phyloP scores from a whole-genome alignment of 805 yeast species.

The Ogataea chonburiensis region DNA sequence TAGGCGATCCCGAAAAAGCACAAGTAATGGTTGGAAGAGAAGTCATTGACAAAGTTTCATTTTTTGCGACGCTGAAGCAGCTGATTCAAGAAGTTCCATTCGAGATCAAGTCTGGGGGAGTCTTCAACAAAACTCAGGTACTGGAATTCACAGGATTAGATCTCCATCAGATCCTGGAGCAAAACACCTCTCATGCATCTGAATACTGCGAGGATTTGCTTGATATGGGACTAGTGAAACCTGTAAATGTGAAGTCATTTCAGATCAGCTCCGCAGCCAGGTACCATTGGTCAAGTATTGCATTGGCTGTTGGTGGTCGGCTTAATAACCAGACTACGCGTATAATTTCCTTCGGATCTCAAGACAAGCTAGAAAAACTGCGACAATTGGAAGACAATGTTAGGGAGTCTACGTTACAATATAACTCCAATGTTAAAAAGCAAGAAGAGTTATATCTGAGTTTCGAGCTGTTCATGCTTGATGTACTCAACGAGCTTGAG shows the following conservation, averaged over 20 bases:
- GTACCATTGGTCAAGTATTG: constrained; percentile 21
- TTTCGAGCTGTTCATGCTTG: constrained; percentile 17
- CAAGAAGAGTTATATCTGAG: neutral
- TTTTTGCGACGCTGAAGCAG: constrained; percentile 7
- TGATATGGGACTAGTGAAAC: constrained; percentile 13
- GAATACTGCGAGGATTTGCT: constrained; percentile 17
- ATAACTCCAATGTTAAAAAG: neutral
- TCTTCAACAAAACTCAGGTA: constrained; percentile 10
- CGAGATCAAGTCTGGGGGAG: constrained; percentile 2
- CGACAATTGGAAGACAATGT: constrained; percentile 11
- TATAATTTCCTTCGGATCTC: neutral
- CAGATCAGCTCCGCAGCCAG: constrained; percentile 17
- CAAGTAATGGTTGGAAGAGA: constrained; percentile 15
- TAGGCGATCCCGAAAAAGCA: constrained; percentile 20
- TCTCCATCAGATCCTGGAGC: constrained; percentile 8
- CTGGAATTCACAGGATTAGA: constrained; percentile 18
- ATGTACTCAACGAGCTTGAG: constrained; percentile 15
- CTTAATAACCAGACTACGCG: neutral
- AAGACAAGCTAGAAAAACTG: constrained; percentile 8
- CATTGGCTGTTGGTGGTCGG: constrained; percentile 12
- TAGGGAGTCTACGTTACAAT: neutral
- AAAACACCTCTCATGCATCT: constrained; percentile 2
- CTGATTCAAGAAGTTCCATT: constrained; percentile 9
- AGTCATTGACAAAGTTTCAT: constrained; percentile 6
- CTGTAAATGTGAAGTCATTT: constrained; percentile 18